phyloP scores from a whole-genome alignment of 1,139 yeast genomes.

The Geotrichum klebahnii region DNA sequence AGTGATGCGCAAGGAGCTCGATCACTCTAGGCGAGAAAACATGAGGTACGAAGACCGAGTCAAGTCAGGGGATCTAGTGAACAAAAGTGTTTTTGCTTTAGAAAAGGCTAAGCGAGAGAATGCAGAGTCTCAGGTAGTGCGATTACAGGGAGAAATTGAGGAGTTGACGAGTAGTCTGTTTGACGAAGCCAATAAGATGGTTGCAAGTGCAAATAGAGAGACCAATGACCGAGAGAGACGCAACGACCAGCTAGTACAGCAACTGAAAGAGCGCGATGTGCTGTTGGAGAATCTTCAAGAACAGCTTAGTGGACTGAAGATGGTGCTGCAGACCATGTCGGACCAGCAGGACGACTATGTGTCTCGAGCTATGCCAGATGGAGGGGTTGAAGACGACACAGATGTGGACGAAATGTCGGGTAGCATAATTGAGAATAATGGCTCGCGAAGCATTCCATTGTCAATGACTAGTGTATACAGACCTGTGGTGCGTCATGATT shows the following conservation, averaged over 20 bases:
- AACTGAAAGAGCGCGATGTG: slow-evolving; percentile 66
- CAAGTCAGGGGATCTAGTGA: slow-evolving; percentile 29
- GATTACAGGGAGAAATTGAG: slow-evolving; percentile 61
- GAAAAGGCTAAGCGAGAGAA: slow-evolving; percentile 34
- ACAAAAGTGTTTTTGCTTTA: slow-evolving; percentile 21
- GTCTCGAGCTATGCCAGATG: neutral
- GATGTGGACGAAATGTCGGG: neutral
- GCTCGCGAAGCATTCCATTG: neutral
- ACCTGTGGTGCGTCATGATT: slow-evolving; percentile 28
- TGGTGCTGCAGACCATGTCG: slow-evolving; percentile 48
- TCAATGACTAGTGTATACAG: slow-evolving; percentile 20
- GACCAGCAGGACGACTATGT: slow-evolving; percentile 32
- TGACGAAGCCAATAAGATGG: slow-evolving; percentile 70
- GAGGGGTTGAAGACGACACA: neutral
- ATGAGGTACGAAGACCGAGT: slow-evolving; percentile 30
- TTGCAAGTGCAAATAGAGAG: slow-evolving; percentile 55
- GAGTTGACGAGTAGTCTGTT: slow-evolving; percentile 64
- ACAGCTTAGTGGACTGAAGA: slow-evolving; percentile 68
- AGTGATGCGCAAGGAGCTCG: slow-evolving; percentile 32
- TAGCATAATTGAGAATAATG: neutral
- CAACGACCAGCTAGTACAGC: slow-evolving; percentile 58
- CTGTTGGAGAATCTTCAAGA: slow-evolving; percentile 62
- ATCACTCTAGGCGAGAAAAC: slow-evolving; percentile 31
- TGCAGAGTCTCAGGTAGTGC: slow-evolving; percentile 52
- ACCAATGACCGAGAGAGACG: slow-evolving; percentile 39